phyloP scores from a whole-genome alignment of 2,329 filamentous ascomycete genomes.

The Xylaria sp. region DNA sequence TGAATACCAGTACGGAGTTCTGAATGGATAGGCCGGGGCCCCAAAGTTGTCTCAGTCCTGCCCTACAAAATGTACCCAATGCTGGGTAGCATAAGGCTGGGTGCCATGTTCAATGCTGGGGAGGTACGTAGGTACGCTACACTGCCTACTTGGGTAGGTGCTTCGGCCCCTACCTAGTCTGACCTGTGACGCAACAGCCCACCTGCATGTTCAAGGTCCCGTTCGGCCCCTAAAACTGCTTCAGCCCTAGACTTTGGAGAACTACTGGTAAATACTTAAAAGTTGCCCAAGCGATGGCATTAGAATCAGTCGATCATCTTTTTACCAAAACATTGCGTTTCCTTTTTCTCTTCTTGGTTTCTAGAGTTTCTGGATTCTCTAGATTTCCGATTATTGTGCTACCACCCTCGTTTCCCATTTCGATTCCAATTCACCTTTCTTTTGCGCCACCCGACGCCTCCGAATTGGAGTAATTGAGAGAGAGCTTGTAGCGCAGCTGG shows the following conservation, averaged over 20 bases:
- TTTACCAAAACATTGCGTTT: conserved; percentile 1
- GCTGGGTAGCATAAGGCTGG: neutral
- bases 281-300: conserved; percentile 4
- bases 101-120: neutral
- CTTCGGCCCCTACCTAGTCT: neutral
- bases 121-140: neutral
- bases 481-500: neutral
- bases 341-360: neutral
- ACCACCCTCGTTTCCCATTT: neutral
- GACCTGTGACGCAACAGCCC: conserved; percentile 18
- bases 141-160: conserved; percentile 3
- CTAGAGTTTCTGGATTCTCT: neutral
- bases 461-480: conserved; percentile 1
- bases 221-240: neutral
- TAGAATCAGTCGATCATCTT: neutral
- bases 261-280: conserved; percentile 26
- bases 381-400: neutral
- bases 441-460: conserved; percentile 5
- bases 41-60: neutral
- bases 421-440: conserved; percentile 5
- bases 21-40: too few species aligned
- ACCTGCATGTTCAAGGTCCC: neutral
- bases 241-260: conserved; percentile 19
- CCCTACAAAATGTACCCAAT: too few species aligned
- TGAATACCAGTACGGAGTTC: neutral